Conservation (phyloP, 169 alveolate genomes). For the Cryptosporidium meleagridis region DNA sequence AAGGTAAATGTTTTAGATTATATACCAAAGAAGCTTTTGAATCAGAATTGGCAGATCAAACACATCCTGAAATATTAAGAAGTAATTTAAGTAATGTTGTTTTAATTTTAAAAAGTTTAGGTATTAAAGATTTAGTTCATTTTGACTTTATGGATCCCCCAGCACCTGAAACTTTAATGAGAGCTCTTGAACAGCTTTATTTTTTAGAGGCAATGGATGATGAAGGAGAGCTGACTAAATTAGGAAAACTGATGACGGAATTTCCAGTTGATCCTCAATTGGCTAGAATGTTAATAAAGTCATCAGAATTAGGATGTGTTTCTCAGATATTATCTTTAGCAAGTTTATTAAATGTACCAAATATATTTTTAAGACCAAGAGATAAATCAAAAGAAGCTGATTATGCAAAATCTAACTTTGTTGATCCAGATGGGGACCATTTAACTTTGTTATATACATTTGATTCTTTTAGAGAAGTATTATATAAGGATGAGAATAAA, state of each 20-base stretch:
- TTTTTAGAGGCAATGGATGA: constrained; percentile 97
- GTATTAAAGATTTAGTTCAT: constrained; percentile 97
- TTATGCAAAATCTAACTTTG: constrained; percentile 92
- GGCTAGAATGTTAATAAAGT: constrained; percentile 90
- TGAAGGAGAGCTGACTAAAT: constrained; percentile 96
- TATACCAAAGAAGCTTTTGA: constrained; percentile 96
- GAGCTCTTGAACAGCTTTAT: constrained; percentile 95
- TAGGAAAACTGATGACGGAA: constrained; percentile 96
- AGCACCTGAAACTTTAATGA: constrained; percentile 98
- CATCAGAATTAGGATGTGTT: constrained; percentile 88
- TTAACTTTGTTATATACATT: constrained; percentile 92
- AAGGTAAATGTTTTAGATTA: constrained; percentile 98
- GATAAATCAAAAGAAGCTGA: constrained; percentile 91
- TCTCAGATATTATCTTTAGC: constrained; percentile 91
- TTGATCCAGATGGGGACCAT: constrained; percentile 98
- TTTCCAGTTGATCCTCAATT: constrained; percentile 99
- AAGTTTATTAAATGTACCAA: constrained; percentile 93
- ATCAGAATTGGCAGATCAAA: constrained; percentile 93
- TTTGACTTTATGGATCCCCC: constrained; percentile 99
- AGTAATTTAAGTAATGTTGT: constrained; percentile 96
- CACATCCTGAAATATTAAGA: constrained; percentile 98
- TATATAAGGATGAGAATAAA: constrained; percentile 83
- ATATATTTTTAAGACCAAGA: constrained; percentile 93
- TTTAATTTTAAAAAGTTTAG: constrained; percentile 94
- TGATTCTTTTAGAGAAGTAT: constrained; percentile 67